Percentiles rank a stretch among this genome's conserved stretches.
These are phyloP conservation scores for Aplosporella prunicola DNA, from an alignment of 2,329 filamentous ascomycete genomes.

Conservation along the genomic window DNA sequence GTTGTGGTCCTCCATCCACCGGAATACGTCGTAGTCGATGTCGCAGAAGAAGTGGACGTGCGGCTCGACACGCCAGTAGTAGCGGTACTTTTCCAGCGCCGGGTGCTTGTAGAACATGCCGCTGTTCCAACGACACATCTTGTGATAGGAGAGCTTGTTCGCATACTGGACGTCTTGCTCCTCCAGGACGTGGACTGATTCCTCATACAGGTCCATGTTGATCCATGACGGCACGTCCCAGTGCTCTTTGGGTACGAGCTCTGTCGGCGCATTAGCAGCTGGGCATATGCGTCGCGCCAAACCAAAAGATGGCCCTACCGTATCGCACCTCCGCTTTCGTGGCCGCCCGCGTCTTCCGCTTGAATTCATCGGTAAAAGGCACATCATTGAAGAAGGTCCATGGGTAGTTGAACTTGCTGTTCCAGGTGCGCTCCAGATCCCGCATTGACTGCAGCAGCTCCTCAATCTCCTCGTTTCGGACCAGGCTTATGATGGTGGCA, in stretches of 20 bases:
- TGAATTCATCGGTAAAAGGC: slow-evolving; percentile 90
- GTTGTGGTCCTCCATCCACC: slow-evolving; percentile 96
- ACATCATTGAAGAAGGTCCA: slow-evolving; percentile 99
- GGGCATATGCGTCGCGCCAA: too few species aligned
- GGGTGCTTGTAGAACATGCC: slow-evolving; percentile 97
- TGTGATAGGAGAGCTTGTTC: slow-evolving; percentile 81
- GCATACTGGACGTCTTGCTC: slow-evolving; percentile 88
- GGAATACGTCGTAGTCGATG: slow-evolving; percentile 96
- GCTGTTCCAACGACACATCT: slow-evolving; percentile 99
- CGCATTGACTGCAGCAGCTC: slow-evolving; percentile 81
- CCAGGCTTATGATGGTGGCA: slow-evolving; percentile 82
- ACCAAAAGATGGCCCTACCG: slow-evolving; percentile 41
- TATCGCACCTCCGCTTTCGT: slow-evolving; percentile 86
- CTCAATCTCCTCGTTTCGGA: slow-evolving; percentile 80
- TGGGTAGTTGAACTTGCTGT: slow-evolving; percentile 97
- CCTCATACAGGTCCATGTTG: slow-evolving; percentile 72
- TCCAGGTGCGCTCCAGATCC: slow-evolving; percentile 92
- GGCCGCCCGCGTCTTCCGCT: slow-evolving; percentile 63
- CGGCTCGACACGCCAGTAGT: slow-evolving; percentile 98
- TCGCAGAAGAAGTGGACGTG: slow-evolving; percentile 99
- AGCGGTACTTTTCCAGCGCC: slow-evolving; percentile 69
- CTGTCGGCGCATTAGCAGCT: slow-evolving; percentile 37
- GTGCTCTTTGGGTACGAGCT: slow-evolving; percentile 86
- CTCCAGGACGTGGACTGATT: slow-evolving; percentile 73
- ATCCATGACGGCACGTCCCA: slow-evolving; percentile 93